Evolutionary conservation across 306 rosid genomes (phyloP).

Genomic region (Cicer chorassanicum): DNA sequence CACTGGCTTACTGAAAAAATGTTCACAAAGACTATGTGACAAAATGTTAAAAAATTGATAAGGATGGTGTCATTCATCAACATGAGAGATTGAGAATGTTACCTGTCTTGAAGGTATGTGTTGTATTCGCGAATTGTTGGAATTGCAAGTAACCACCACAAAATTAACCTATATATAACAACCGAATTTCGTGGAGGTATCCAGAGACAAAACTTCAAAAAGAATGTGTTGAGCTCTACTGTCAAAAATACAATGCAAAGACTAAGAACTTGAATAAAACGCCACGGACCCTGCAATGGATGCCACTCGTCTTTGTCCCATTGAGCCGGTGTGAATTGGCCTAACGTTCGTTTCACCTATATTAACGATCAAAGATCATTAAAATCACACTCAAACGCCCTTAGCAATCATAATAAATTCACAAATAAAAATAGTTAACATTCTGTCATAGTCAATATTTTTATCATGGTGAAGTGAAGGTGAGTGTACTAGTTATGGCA

Average conservation of each 20-base stretch:
- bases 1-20: conserved; percentile 71
- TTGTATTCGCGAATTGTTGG: conserved; percentile 98
- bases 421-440: not conserved
- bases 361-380: conserved; percentile 29
- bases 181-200: conserved; percentile 94
- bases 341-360: conserved; percentile 93
- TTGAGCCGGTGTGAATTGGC: conserved; percentile 93
- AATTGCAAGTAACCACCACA: conserved; percentile 99
- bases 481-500: conserved; percentile 1
- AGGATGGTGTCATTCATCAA: not conserved
- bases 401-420: conserved; percentile 23
- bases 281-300: conserved; percentile 97
- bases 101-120: conserved; percentile 97
- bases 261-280: conserved; percentile 89
- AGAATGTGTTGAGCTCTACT: conserved; percentile 97
- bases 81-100: conserved; percentile 48
- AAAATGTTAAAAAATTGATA: conserved; percentile 26
- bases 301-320: conserved; percentile 99
- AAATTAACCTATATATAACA: conserved; percentile 81
- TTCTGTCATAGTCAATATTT: not conserved
- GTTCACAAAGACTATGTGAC: conserved; percentile 27
- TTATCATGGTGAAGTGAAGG: not conserved
- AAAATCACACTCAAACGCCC: conserved; percentile 15
- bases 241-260: conserved; percentile 89
- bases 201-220: conserved; percentile 93